Percentiles rank a stretch among this genome's conserved stretches.
Conservation (phyloP, 768 basidiomycete species). For the Tylopilus cervinicoccineus region DNA sequence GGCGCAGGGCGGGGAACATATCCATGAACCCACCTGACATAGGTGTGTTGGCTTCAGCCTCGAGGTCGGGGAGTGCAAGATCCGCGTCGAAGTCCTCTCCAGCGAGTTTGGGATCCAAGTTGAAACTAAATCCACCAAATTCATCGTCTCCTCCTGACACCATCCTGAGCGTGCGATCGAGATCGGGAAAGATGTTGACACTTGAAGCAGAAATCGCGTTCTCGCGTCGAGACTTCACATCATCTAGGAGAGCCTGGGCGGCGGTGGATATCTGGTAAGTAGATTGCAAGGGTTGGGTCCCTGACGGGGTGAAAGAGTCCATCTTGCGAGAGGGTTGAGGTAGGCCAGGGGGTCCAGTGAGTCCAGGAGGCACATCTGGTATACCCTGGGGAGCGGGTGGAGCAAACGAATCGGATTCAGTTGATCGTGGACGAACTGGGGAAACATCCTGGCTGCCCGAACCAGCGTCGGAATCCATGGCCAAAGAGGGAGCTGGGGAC, state of each 20-base stretch:
- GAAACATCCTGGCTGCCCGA: conserved; percentile 41
- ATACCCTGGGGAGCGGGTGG: conserved; percentile 46
- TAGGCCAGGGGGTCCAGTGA: conserved; percentile 51
- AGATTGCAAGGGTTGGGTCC: conserved; percentile 39
- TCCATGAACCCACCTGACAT: conserved; percentile 66
- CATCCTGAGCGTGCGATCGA: conserved; percentile 78
- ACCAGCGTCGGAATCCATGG: conserved; percentile 48
- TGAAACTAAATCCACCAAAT: conserved; percentile 79
- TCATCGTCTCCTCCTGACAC: conserved; percentile 60
- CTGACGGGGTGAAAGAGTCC: conserved; percentile 47
- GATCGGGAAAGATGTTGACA: conserved; percentile 79
- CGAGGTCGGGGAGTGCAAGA: conserved; percentile 46
- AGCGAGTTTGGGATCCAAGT: conserved; percentile 75
- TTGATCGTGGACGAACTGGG: conserved; percentile 38
- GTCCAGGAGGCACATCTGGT: conserved; percentile 55
- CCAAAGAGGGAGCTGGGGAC: conserved; percentile 45
- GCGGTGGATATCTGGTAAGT: conserved; percentile 86
- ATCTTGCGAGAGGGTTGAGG: conserved; percentile 43
- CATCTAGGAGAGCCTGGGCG: conserved; percentile 79
- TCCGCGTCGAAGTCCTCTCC: conserved; percentile 38
- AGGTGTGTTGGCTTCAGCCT: conserved; percentile 45
- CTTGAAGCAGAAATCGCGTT: conserved; percentile 39
- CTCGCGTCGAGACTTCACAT: conserved; percentile 74
- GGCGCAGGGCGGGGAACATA: conserved; percentile 61
- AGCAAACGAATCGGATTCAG: conserved; percentile 37